A percentile compares a stretch with the other conserved stretches of the same genome.
phyloP scores from a whole-genome alignment of 768 basidiomycete genomes.

The Rhizopogon roseolus region DNA sequence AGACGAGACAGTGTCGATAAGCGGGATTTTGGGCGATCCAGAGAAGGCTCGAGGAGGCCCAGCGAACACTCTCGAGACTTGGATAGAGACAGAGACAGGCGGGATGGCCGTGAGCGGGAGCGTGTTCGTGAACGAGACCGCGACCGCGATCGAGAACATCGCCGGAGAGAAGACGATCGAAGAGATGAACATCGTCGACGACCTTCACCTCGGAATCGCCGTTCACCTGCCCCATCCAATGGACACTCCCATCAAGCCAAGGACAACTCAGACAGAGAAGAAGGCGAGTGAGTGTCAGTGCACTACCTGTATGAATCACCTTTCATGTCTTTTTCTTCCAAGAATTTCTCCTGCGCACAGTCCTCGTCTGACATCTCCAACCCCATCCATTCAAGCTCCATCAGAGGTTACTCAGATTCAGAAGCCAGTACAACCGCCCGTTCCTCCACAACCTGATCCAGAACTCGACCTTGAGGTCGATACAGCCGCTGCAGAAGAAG shows the following conservation, averaged over 20 bases:
- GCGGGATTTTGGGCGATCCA: constrained; percentile 33
- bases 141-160: constrained; percentile 18
- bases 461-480: constrained; percentile 55
- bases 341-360: constrained; percentile 64
- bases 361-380: constrained; percentile 18
- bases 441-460: constrained; percentile 28
- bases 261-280: constrained; percentile 67
- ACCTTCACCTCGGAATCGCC: constrained; percentile 9
- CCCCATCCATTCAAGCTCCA: constrained; percentile 19
- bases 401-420: constrained; percentile 10
- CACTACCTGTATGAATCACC: not conserved
- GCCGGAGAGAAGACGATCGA: constrained; percentile 24
- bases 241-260: constrained; percentile 17
- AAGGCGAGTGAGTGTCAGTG: constrained; percentile 81
- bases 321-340: constrained; percentile 8
- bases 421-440: constrained; percentile 9
- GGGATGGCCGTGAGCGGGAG: constrained; percentile 19
- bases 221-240: constrained; percentile 10
- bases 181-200: constrained; percentile 24
- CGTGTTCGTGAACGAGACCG: constrained; percentile 24
- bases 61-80: constrained; percentile 23
- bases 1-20: constrained; percentile 36
- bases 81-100: constrained; percentile 17
- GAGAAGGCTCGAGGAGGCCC: constrained; percentile 32
- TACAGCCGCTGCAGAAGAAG: constrained; percentile 46